These are phyloP conservation scores for Podospora anserina DNA, from an alignment of 495 filamentous ascomycete species.

Conservation along the genomic window DNA sequence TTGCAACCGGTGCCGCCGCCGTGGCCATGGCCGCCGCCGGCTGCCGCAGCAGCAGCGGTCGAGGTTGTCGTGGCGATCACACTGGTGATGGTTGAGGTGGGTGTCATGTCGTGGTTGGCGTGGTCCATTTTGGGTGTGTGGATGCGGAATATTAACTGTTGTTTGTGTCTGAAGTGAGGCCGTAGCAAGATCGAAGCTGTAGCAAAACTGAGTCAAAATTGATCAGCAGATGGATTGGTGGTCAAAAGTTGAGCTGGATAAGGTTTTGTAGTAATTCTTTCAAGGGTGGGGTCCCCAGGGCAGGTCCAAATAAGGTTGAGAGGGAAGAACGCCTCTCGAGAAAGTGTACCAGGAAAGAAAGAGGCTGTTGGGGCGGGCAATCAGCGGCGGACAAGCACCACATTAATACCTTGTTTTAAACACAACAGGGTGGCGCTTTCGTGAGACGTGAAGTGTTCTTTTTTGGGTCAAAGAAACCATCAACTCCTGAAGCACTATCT, in stretches of 20 bases:
- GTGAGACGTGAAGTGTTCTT: background rate
- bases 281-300: background rate
- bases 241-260: background rate
- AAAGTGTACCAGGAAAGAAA: background rate
- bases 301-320: background rate
- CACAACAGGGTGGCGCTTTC: background rate
- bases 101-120: background rate
- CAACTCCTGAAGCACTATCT: background rate
- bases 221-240: background rate
- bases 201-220: background rate
- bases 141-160: no score
- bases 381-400: background rate
- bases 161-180: no score
- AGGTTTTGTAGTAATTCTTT: no score
- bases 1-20: conserved; percentile 1
- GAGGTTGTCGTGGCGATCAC: background rate
- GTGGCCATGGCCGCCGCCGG: background rate
- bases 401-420: background rate
- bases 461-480: background rate
- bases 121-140: background rate
- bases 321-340: background rate
- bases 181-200: no score
- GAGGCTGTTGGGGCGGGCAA: background rate
- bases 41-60: background rate
- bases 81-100: background rate